Percentiles rank a stretch among this genome's conserved stretches.
phyloP scores from a whole-genome alignment of 805 yeast genomes.

The Ogataea naganishii region DNA sequence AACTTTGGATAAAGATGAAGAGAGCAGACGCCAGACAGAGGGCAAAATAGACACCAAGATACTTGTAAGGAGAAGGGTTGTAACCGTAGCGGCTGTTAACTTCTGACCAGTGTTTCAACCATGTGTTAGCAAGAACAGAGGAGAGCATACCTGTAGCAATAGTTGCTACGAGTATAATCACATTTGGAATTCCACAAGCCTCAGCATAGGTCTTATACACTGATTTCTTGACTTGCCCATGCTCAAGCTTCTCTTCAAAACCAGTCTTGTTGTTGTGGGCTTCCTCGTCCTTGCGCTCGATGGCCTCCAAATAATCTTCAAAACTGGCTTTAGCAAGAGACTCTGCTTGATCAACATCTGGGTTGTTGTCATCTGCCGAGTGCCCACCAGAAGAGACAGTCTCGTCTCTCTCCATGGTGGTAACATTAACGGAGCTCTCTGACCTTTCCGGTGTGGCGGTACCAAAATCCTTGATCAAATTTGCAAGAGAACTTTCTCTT shows the following conservation, averaged over 20 bases:
- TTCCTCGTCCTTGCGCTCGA: conserved; percentile 27
- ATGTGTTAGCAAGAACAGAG: conserved; percentile 66
- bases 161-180: conserved; percentile 44
- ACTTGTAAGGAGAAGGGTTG: conserved; percentile 66
- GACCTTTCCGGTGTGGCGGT: conserved; percentile 16
- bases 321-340: conserved; percentile 59
- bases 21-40: conserved; percentile 65
- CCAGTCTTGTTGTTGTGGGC: conserved; percentile 28
- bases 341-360: conserved; percentile 21
- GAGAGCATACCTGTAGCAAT: conserved; percentile 51
- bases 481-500: conserved; percentile 40
- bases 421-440: conserved; percentile 7
- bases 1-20: conserved; percentile 53
- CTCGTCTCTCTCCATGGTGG: conserved; percentile 10
- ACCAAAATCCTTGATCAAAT: conserved; percentile 57
- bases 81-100: conserved; percentile 58
- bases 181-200: conserved; percentile 73
- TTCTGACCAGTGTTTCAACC: conserved; percentile 98
- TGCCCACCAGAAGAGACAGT: conserved; percentile 11
- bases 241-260: conserved; percentile 74
- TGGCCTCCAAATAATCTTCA: conserved; percentile 29
- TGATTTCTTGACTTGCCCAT: conserved; percentile 87
- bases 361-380: conserved; percentile 20
- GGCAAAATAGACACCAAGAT: conserved; percentile 65
- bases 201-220: conserved; percentile 77